Conservation (phyloP, 768 basidiomycete species). For the Chalciporus piperatus region DNA sequence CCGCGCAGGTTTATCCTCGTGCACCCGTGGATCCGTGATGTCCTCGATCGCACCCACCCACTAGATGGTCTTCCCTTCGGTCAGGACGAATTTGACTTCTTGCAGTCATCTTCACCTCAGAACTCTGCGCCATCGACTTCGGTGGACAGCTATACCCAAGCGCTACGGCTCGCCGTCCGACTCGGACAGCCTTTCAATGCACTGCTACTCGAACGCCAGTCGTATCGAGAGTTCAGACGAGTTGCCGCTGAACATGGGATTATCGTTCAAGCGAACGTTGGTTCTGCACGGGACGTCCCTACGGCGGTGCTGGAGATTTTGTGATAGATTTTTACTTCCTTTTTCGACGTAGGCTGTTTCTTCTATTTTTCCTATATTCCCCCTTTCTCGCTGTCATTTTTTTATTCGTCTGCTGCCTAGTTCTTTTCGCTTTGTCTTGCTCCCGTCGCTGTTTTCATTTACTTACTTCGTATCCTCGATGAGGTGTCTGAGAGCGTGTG, state of each 20-base stretch:
- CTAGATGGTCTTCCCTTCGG: not conserved
- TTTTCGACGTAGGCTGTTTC: no score
- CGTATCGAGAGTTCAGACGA: conserved; percentile 1
- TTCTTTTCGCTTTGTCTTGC: no score
- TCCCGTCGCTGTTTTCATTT: no score
- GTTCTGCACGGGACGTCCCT: not conserved
- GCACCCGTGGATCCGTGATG: conserved; percentile 14
- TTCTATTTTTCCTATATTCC: no score
- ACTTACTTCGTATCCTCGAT: no score
- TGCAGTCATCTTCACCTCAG: no score
- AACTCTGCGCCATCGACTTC: not conserved
- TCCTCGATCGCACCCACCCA: not conserved
- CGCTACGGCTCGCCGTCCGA: conserved; percentile 1
- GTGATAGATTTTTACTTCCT: no score
- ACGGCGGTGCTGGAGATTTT: conserved; percentile 1
- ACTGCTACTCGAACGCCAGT: conserved; percentile 1
- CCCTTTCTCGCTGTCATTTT: no score
- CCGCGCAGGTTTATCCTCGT: conserved; percentile 3
- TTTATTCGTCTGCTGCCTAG: no score
- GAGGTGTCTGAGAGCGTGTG: no score
- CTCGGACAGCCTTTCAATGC: conserved; percentile 6
- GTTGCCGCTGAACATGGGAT: conserved; percentile 8
- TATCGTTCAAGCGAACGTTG: not conserved
- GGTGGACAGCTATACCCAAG: not conserved
- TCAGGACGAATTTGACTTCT: no score